Evolutionary conservation across 1,284 basidiomycete genomes (phyloP).

Genomic region (Fomitiporia mediterranea): DNA sequence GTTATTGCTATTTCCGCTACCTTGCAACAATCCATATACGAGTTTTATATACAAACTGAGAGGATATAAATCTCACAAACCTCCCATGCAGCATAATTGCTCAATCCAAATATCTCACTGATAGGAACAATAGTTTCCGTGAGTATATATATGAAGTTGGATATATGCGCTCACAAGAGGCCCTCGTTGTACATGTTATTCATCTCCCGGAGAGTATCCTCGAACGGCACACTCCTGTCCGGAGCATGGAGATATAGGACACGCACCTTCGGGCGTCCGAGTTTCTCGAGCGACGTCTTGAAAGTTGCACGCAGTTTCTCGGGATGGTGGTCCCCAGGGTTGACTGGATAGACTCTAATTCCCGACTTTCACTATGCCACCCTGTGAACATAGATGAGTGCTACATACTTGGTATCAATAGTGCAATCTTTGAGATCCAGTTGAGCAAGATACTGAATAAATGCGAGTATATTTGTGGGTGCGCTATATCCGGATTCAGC

Average conservation of each 20-base stretch:
- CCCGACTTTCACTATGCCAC: no score
- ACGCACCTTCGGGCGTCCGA: slow-evolving; percentile 36
- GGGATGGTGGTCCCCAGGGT: slow-evolving; percentile 37
- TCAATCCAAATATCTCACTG: slow-evolving; percentile 45
- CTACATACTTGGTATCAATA: slow-evolving; percentile 46
- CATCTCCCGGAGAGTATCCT: slow-evolving; percentile 38
- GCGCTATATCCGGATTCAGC: neutral
- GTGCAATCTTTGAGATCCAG: slow-evolving; percentile 39
- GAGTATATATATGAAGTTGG: neutral
- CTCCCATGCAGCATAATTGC: slow-evolving; percentile 44
- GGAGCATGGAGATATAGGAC: slow-evolving; percentile 46
- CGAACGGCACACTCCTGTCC: slow-evolving; percentile 30
- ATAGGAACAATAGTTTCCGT: neutral
- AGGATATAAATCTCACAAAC: slow-evolving; percentile 23
- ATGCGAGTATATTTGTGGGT: neutral
- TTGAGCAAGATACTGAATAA: slow-evolving; percentile 36
- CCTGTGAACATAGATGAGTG: no score
- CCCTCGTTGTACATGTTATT: slow-evolving; percentile 42
- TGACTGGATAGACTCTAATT: slow-evolving; percentile 40
- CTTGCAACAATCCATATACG: no score
- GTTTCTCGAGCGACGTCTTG: slow-evolving; percentile 34
- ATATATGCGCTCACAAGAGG: slow-evolving; percentile 34
- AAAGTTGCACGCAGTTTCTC: slow-evolving; percentile 35
- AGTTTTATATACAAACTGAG: no score
- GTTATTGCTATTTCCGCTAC: slow-evolving; percentile 53